Evolutionary conservation across 768 basidiomycete genomes (phyloP), one percentile per base, ranked within the genome.

Genomic region (Galerina marginata): DNA sequence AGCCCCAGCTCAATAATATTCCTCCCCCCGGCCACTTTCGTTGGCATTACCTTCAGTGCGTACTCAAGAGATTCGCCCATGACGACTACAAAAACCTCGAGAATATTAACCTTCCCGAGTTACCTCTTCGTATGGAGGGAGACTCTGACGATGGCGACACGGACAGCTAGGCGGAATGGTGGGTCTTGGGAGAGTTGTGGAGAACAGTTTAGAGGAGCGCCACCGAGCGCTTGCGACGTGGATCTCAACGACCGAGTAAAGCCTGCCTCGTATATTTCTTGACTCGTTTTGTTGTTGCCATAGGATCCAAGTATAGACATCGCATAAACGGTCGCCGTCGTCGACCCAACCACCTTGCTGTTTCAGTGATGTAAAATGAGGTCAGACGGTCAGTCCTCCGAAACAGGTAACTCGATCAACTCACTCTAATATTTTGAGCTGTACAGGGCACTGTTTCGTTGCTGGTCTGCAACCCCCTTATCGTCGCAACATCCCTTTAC

Each of bases 11-110:
- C 6, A 42, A 42, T 29, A 44, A 55, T 55, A 2, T 55, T 55
- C 54, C 54, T 26, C 54, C 54, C 9, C 39, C 54, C 39, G 39
- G 54, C 38, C 39, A 45, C 26, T 55, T 55, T 55, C 54, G 54
- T 43, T 55, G 54, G 54, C 54, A 55, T 29, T 55, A 55, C 20
- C 54, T 55, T 26, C 54, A 55, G 54, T 55, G 54, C 29, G 54
- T 55, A 29, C 39, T 53, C 52, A 53, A 53, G 52, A 53, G n/a
- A 15, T 53, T 33, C 29, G 29, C 29, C 29, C 29, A 33, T 33
- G 29, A 33, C 29, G 29, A 33, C 29, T 33, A 7, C 29, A 33
- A 33, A 33, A 33, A 7, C 2, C 29, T 33, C 5, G 29, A 33
- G 2, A 33, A 33, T 33, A n/a, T 53, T 36, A 33, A 33, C 29